Evolutionary conservation across 352 stramenopile species (phyloP), one percentile per base, ranked within the genome.

Genomic region (Globisporangium camurandrum): DNA sequence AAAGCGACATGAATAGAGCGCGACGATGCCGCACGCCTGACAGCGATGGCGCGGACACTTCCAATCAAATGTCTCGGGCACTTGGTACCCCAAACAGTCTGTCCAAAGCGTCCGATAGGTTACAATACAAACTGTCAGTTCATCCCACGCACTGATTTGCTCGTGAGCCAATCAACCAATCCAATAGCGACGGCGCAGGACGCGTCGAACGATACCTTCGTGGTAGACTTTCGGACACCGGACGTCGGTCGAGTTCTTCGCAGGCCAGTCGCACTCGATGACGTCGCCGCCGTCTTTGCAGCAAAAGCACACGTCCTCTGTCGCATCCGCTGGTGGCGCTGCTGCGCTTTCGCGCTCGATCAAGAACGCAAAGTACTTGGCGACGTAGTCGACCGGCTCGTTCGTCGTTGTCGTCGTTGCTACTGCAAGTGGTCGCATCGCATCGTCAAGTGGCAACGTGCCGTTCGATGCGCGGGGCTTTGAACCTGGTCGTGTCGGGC

Each of bases 221-320:
- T 93, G 81, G 42, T 93, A 90, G 17, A 93, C 81, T 45, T 93
- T 93, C 0, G 74, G 81, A 39, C 81, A 93, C 7, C 66, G 64
- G 19, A 43, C 62, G 33, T 71, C 67, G 14, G 46, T 53, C 14
- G 47, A 41, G 44, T 64, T 70, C n/a, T 66, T 55, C 3, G 66
- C 62, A 23, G 66, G 74, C 70, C 71, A 89, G 51, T 93, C 82
- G 51, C 82, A 93, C 54, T 91, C 78, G 34, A 93, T 68, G 19
- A 93, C 62, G 23, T 86, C 64, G 14, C 82, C 82, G 24, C 82
- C 82, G 53, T 93, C 82, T 56, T 88, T 88, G 53, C 82, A 93
- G 63, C 77, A 89, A 46, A 90, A 88, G 43, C 82, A 93, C 39
- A 84, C 75, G 38, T 93, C 82, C 53, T 93, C 82, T 12, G 82